Evolutionary conservation across 139 green algal genomes (phyloP).

Genomic region (Micractinium conductrix): DNA sequence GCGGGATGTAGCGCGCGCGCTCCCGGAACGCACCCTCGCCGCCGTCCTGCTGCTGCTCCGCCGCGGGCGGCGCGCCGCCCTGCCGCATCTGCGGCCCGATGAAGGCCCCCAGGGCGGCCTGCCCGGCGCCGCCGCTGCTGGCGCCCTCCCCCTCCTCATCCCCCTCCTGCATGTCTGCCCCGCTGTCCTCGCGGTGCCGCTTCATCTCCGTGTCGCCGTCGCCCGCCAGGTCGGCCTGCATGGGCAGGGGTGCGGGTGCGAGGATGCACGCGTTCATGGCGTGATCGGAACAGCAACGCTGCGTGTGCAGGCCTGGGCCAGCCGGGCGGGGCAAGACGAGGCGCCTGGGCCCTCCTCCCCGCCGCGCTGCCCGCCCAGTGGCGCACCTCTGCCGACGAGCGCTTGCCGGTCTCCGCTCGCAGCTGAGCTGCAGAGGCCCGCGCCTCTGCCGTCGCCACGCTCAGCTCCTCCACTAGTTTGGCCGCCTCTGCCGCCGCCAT

Average conservation of each 20-base stretch:
- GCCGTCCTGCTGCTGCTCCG: slow-evolving; percentile 14
- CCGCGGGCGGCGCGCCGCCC: not conserved
- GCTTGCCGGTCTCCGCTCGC: slow-evolving; percentile 72
- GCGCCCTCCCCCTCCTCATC: slow-evolving; percentile 1
- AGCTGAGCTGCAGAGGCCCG: slow-evolving; percentile 49
- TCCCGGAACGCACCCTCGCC: slow-evolving; percentile 68
- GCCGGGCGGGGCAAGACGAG: no score
- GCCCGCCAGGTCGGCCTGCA: slow-evolving; percentile 48
- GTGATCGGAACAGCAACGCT: no score
- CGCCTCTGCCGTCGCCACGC: slow-evolving; percentile 55
- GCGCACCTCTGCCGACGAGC: slow-evolving; percentile 62
- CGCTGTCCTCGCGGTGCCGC: slow-evolving; percentile 40
- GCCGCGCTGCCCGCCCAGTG: no score
- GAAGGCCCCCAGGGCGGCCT: not conserved
- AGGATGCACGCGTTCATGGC: no score
- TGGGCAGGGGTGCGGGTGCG: no score
- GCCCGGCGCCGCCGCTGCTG: not conserved
- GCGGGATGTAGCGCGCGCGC: slow-evolving; percentile 67
- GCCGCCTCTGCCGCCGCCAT: not conserved
- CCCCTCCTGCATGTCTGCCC: not conserved
- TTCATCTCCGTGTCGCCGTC: slow-evolving; percentile 59
- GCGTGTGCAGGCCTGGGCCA: no score
- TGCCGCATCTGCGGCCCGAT: slow-evolving; percentile 5
- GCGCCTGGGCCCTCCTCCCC: no score
- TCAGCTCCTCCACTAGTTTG: slow-evolving; percentile 50